Base-by-base conservation (phyloP, 176 grass and related monocot genomes). In the Aegilops speltoides region DNA sequence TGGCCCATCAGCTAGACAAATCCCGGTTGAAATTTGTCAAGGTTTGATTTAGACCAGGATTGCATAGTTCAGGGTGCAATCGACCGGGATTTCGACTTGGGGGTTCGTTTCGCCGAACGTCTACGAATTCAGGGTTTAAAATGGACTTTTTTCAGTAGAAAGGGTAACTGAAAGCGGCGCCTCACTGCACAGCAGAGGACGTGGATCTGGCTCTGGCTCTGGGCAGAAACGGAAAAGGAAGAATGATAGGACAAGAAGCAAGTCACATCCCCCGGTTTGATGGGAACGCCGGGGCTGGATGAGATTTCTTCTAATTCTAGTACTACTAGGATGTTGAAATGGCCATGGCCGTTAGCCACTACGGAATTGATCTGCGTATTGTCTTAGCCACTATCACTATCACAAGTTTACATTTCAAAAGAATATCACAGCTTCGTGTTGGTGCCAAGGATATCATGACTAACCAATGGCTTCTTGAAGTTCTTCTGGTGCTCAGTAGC, bases 111-210 rank as follows among this genome's bases (percentile, higher is more conserved):
- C n/a, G n/a, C n/a, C n/a, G n/a, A n/a, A n/a, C n/a, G n/a, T n/a
- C n/a, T n/a, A n/a, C n/a, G n/a, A n/a, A n/a, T n/a, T n/a, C n/a
- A n/a, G n/a, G n/a, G n/a, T n/a, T n/a, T n/a, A n/a, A n/a, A n/a
- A n/a, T n/a, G n/a, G n/a, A n/a, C n/a, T n/a, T n/a, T n/a, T n/a
- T n/a, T n/a, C n/a, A 23, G 25, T 4, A n/a, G 32, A 52, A 83
- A 73, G 76, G 24, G 60, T 11, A 46, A 48, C 84, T 41, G 70
- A 85, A 41, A 91, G 68, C 68, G 76, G 76, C 76, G 17, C 13
- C 48, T 59, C 46, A 10, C 43, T 66, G 24, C 11, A 52, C 15
- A 0, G 4, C 48, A 67, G 23, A 68, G 79, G 14, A 33, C 17
- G 56, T 25, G 32, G 31, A 57, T 60, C 40, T 41, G 40, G 40